Evolutionary conservation across 306 rosid species (phyloP), one percentile per base, ranked within the genome.

Genomic region (Trichosanthes truncata): DNA sequence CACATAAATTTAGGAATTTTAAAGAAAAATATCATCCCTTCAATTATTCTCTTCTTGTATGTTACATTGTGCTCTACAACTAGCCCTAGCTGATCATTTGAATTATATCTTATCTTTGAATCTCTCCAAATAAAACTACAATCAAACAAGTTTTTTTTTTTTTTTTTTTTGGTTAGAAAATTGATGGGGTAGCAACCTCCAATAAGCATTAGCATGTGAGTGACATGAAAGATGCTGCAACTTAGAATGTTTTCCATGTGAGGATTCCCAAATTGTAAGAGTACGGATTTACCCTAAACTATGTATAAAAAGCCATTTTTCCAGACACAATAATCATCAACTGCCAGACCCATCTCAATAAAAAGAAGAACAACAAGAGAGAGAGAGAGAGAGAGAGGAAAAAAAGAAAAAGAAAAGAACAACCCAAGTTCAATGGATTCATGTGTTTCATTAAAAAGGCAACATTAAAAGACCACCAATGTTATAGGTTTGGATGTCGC

Each of bases 201-300:
- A n/a, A 23, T 25, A 9, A 74, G 62, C 62, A 76, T 9, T 57
- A 61, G 80, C 18, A 74, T 80, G 89, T 83, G 78, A 74, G 81
- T 33, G 76, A 45, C 73, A 74, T 78, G 76, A 60, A 73, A 77
- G 78, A 41, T 78, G 80, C 8, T 59, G 55, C 76, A 80, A 75
- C 18, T 82, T 46, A n/a, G 89, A 88, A 81, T 84, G 82, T 83
- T 65, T 69, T 55, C 67, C 84, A 84, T 82, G 86, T 81, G 77
- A 77, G 80, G 76, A 57, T 76, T 53, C 82, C 75, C 61, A 31
- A 75, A 79, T 83, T 55, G 78, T 80, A 84, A 66, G 61, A 56
- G 82, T 82, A 79, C 66, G 75, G 83, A 77, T 71, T 76, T 23
- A 26, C 33, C 33, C 10, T 35, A 68, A 40, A 36, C 41, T 40